Conservation (phyloP, 257 asterid genomes). For the Echium plantagineum region DNA sequence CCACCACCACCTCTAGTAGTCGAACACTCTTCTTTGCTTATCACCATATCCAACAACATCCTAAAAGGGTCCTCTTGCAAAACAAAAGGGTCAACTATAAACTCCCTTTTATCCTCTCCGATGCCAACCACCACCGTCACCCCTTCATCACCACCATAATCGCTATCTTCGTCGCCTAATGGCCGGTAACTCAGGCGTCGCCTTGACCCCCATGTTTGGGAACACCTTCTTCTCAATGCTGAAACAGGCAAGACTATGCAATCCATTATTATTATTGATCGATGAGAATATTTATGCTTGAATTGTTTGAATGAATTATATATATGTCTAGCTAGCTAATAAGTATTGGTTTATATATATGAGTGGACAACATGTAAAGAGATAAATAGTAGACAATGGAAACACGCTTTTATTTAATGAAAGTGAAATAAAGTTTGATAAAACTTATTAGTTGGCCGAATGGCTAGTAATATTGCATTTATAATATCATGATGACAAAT, state of each 20-base stretch:
- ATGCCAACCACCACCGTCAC: slow-evolving; percentile 23
- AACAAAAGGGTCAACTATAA: slow-evolving; percentile 28
- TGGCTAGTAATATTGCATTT: slow-evolving; percentile 1
- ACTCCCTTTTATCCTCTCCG: slow-evolving; percentile 32
- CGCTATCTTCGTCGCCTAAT: slow-evolving; percentile 14
- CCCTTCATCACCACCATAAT: background rate
- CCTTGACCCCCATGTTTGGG: background rate
- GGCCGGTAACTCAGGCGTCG: slow-evolving; percentile 21
- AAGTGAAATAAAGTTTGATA: too few relatives aligned
- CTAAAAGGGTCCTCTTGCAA: slow-evolving; percentile 24
- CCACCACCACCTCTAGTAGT: background rate
- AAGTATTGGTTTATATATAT: background rate
- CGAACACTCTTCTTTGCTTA: background rate
- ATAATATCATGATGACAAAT: background rate
- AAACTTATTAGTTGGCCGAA: slow-evolving; percentile 6
- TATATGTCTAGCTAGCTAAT: background rate
- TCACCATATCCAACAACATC: slow-evolving; percentile 22
- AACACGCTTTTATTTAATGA: background rate
- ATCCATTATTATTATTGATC: slow-evolving; percentile 16
- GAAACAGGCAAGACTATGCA: slow-evolving; percentile 26
- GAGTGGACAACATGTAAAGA: background rate
- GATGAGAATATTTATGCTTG: background rate
- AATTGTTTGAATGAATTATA: background rate
- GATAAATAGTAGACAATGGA: background rate
- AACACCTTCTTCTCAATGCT: slow-evolving; percentile 19